A percentile compares a stretch with the other conserved stretches of the same genome.
Evolutionary conservation across 2,329 filamentous ascomycete genomes (phyloP).

Genomic region (Hypoxylon sp.): DNA sequence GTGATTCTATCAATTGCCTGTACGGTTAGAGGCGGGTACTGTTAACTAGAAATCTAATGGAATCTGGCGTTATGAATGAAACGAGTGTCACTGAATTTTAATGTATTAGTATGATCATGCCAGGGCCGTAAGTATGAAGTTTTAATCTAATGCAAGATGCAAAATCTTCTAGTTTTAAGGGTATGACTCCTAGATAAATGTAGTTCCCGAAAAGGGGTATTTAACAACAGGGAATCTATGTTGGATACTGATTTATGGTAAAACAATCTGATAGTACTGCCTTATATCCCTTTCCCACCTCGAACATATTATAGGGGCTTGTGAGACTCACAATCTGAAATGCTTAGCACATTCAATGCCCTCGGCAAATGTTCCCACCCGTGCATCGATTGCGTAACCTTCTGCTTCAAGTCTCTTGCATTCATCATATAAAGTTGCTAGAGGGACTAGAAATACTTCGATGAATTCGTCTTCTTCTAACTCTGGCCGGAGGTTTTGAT

Average conservation of each 20-base stretch:
- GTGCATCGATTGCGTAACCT: conserved; percentile 84
- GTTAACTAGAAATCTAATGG: neutral
- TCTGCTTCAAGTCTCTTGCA: conserved; percentile 76
- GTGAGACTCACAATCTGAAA: conserved; percentile 59
- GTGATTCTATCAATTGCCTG: neutral
- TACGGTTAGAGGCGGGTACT: neutral
- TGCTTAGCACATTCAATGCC: conserved; percentile 80
- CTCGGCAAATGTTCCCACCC: conserved; percentile 83
- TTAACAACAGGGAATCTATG: conserved; percentile 28
- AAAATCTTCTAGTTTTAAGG: conserved; percentile 3
- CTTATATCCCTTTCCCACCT: neutral
- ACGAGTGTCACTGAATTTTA: neutral
- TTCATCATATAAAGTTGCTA: conserved; percentile 75
- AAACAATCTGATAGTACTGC: conserved; percentile 9
- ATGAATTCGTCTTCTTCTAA: conserved; percentile 88
- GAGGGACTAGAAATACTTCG: conserved; percentile 79
- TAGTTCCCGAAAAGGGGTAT: conserved; percentile 23
- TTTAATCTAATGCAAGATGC: conserved; percentile 3
- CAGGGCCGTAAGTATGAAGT: neutral
- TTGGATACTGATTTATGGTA: conserved; percentile 11
- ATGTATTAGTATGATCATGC: conserved; percentile 5
- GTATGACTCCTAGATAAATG: neutral
- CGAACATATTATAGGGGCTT: conserved; percentile 3
- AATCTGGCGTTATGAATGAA: neutral
- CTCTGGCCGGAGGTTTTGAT: conserved; percentile 77